These are phyloP conservation scores for Lablab purpureus DNA, from an alignment of 306 rosid genomes.

Conservation along the genomic window DNA sequence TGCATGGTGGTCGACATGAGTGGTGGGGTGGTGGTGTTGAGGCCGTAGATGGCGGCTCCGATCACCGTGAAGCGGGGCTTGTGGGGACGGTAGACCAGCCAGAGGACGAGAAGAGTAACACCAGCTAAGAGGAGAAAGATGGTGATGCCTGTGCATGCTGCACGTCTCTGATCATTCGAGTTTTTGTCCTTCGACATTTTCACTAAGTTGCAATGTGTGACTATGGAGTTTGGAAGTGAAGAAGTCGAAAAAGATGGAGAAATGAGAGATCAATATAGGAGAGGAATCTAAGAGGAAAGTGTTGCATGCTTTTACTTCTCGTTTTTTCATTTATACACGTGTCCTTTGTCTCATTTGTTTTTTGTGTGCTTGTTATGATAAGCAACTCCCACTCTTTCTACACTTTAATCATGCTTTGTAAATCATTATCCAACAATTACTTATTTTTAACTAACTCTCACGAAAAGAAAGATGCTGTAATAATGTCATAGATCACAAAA, in stretches of 20 bases:
- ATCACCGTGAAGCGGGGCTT: constrained; percentile 73
- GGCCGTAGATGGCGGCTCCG: constrained; percentile 69
- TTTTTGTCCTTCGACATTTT: neutral
- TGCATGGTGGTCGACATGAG: constrained; percentile 72
- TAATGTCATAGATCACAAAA: neutral
- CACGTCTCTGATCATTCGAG: constrained; percentile 26
- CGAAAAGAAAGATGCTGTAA: neutral
- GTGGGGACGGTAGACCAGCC: constrained; percentile 88
- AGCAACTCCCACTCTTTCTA: no score
- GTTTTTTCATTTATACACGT: neutral
- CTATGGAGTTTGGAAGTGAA: neutral
- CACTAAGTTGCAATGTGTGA: neutral
- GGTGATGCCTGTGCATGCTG: constrained; percentile 63
- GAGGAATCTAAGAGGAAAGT: neutral
- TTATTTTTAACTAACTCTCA: neutral
- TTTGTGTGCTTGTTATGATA: no score
- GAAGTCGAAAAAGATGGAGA: neutral
- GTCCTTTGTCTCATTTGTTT: neutral
- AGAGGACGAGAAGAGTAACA: constrained; percentile 60
- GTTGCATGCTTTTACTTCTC: neutral
- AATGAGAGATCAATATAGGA: neutral
- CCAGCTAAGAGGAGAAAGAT: constrained; percentile 67
- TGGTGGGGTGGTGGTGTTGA: constrained; percentile 64
- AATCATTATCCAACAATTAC: neutral
- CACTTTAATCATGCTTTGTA: neutral